Base-by-base conservation (phyloP, 306 rosid species). In the Gastrolobium bilobum region DNA sequence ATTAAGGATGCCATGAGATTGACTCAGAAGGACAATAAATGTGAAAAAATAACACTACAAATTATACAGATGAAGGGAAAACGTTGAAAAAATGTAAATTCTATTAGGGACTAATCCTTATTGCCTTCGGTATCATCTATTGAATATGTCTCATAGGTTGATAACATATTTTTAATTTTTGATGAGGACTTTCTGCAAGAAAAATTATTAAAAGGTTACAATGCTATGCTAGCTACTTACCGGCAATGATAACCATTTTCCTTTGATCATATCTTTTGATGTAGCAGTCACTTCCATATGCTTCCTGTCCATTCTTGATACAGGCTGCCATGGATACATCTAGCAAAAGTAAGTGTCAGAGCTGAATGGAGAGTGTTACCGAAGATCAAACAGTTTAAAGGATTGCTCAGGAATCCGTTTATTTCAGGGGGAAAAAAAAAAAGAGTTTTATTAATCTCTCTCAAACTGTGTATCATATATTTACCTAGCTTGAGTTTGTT, bases 251-350 rank as follows among this genome's bases (percentile, higher is more conserved):
- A 30, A 90, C 76, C 68, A 90, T 78, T 78, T 86, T 88, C 79
- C 88, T 89, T 67, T 86, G 90, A 53, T 84, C 84, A 15, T 79
- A 90, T 60, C 60, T 54, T 86, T 79, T 86, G 64, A 64, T 70
- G 52, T 80, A 52, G 93, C 98, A 95, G 43, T 88, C 91, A 51
- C 40, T 76, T 33, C 97, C 98, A 71, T 85, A 89, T 56, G 86
- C 94, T 79, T 88, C 90, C 73, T 3, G 82, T 48, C 94, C 86
- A 76, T 89, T 79, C 81, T 84, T 89, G 42, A 90, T 86, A 75
- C 99, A 95, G 61, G 91, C 99, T 95, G 89, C 71, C 69, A 87
- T 57, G 43, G 58, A 68, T 76, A 71, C 83, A 75, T n/a, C 51
- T 58, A 76, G 31, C 38, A 68, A 9, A 69, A 46, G 70, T 56